A percentile compares a stretch with the other conserved stretches of the same genome.
These are phyloP conservation scores for Balakata baccata DNA, from an alignment of 345 rosid species.

Conservation along the genomic window DNA sequence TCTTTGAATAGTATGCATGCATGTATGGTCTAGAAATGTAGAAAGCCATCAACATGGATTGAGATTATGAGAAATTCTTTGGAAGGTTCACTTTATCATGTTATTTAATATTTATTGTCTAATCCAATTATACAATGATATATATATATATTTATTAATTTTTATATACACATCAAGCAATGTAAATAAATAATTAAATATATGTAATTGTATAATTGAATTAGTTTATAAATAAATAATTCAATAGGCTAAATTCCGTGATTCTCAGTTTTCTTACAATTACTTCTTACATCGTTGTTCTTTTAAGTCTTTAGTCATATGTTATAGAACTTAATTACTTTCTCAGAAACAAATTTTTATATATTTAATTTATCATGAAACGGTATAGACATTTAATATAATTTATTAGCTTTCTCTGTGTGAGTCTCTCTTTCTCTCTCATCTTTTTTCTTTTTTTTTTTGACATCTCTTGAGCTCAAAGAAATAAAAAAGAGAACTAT, in stretches of 20 bases:
- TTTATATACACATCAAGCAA: too few relatives aligned
- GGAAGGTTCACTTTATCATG: too few relatives aligned
- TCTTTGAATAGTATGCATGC: background rate
- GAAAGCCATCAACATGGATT: too few relatives aligned
- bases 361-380: background rate
- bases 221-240: too few relatives aligned
- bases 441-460: background rate
- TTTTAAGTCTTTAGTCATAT: slow-evolving; percentile 3
- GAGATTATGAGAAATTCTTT: too few relatives aligned
- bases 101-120: too few relatives aligned
- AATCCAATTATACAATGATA: too few relatives aligned
- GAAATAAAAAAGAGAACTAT: slow-evolving; percentile 5
- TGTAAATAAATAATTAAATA: too few relatives aligned
- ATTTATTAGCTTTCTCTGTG: background rate
- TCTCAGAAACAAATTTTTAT: background rate
- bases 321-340: background rate
- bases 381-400: background rate
- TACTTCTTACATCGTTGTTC: background rate
- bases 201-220: too few relatives aligned
- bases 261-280: background rate
- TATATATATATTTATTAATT: too few relatives aligned
- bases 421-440: background rate
- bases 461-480: slow-evolving; percentile 14
- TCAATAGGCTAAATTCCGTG: too few relatives aligned
- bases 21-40: too few relatives aligned